These are phyloP conservation scores for Rhododendron mucronatum DNA, from an alignment of 148 eudicot species.

Conservation along the genomic window DNA sequence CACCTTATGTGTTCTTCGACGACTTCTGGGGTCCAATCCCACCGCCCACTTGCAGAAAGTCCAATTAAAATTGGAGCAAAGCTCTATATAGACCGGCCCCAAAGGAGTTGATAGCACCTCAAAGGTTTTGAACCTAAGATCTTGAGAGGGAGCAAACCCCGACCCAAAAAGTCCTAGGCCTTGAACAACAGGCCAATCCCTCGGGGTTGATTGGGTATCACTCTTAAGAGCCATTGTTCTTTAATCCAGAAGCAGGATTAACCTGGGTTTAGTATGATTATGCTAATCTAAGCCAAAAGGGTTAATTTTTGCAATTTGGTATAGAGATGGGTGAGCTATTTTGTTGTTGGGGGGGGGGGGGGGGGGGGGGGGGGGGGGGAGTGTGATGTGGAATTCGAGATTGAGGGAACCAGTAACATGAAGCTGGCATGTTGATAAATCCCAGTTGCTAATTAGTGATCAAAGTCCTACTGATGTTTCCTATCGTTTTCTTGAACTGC, in stretches of 20 bases:
- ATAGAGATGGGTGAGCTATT: slow-evolving; percentile 16
- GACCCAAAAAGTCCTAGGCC: not conserved
- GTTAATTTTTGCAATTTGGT: too few relatives aligned
- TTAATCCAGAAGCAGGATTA: not conserved
- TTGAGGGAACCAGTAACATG: slow-evolving; percentile 2
- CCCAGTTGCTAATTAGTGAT: not conserved
- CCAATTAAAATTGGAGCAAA: too few relatives aligned
- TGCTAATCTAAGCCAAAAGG: not conserved
- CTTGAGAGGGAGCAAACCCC: not conserved
- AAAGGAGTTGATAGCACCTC: not conserved
- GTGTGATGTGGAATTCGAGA: not conserved
- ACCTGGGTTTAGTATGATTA: not conserved
- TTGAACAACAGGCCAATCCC: not conserved
- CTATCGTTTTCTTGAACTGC: not conserved
- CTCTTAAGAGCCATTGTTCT: not conserved
- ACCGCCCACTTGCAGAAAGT: too few relatives aligned
- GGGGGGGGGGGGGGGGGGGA: not conserved
- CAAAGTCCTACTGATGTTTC: not conserved
- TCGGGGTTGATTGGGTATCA: not conserved
- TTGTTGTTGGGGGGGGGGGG: not conserved
- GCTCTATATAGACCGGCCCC: not conserved
- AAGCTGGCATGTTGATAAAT: not conserved
- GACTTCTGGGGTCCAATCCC: not conserved
- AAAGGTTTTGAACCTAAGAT: too few relatives aligned
- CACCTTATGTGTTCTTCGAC: not conserved